phyloP scores from a whole-genome alignment of 371 early-diverging fungal species.

The Mycotypha africana region DNA sequence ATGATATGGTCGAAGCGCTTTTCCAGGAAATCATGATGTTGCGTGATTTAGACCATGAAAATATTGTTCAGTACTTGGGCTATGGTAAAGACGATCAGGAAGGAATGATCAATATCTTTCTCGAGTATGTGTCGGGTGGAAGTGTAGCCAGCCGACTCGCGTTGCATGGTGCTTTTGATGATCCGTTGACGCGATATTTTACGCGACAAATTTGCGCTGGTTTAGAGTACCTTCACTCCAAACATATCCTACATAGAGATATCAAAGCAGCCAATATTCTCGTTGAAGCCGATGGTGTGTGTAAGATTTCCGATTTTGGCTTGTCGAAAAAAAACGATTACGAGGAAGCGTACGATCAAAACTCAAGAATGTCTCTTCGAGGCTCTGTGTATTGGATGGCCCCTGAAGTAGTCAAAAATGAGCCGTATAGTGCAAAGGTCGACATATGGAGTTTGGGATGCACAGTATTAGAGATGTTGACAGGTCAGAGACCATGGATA shows the following conservation, averaged over 20 bases:
- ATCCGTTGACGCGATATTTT: constrained; percentile 74
- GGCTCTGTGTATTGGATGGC: constrained; percentile 90
- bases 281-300: constrained; percentile 86
- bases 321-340: constrained; percentile 81
- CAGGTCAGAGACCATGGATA: constrained; percentile 89
- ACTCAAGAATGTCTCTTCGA: constrained; percentile 42
- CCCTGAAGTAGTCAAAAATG: constrained; percentile 86
- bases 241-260: constrained; percentile 95
- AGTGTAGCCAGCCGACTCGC: constrained; percentile 82
- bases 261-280: constrained; percentile 94
- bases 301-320: constrained; percentile 99
- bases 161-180: constrained; percentile 80
- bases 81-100: constrained; percentile 53
- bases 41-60: constrained; percentile 77
- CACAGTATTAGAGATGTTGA: constrained; percentile 95
- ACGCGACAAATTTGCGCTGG: constrained; percentile 90
- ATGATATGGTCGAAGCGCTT: constrained; percentile 31
- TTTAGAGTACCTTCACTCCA: constrained; percentile 91
- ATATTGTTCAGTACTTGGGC: constrained; percentile 93
- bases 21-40: constrained; percentile 38
- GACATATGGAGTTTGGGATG: constrained; percentile 89
- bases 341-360: constrained; percentile 45
- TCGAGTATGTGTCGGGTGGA: constrained; percentile 98
- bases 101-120: constrained; percentile 81
- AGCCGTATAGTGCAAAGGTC: constrained; percentile 73